Evolutionary conservation across 495 filamentous ascomycete species (phyloP).

Genomic region (Penicillium cosmopolitanum): DNA sequence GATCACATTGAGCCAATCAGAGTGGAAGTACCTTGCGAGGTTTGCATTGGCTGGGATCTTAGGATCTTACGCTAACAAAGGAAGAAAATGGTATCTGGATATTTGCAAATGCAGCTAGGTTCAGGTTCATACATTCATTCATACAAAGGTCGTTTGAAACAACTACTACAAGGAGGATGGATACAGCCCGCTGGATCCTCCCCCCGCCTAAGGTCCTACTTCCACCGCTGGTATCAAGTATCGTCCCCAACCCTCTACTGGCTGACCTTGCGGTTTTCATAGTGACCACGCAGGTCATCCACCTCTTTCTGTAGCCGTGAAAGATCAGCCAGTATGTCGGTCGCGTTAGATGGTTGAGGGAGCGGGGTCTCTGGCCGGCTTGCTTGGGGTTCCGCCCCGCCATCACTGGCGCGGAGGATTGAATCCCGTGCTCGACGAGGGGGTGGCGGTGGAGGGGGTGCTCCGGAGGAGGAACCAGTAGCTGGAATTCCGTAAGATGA

Average conservation of each 20-base stretch:
- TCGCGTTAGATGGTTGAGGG: constrained; percentile 42
- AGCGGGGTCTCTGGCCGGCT: constrained; percentile 25
- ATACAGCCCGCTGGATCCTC: constrained; percentile 24
- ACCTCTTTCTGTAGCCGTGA: constrained; percentile 71
- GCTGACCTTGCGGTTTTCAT: constrained; percentile 40
- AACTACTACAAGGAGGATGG: constrained; percentile 3
- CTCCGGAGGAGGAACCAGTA: constrained; percentile 34
- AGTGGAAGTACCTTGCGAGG: too few relatives aligned
- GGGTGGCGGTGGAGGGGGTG: constrained; percentile 61
- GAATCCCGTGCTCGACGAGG: constrained; percentile 61
- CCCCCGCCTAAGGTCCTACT: too few relatives aligned
- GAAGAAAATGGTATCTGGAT: neutral
- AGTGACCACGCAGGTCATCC: constrained; percentile 66
- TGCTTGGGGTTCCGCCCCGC: constrained; percentile 23
- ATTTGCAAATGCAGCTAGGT: neutral
- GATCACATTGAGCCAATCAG: constrained; percentile 7
- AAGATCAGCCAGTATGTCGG: constrained; percentile 69
- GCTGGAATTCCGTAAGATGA: constrained; percentile 33
- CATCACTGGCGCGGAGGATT: constrained; percentile 52
- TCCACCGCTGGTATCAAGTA: neutral
- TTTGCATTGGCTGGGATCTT: neutral
- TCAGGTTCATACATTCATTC: constrained; percentile 26
- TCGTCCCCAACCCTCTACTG: constrained; percentile 11
- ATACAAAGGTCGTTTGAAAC: constrained; percentile 20
- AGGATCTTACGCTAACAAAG: too few relatives aligned